Conservation (phyloP, 768 basidiomycete genomes). For the Suillus luteus region DNA sequence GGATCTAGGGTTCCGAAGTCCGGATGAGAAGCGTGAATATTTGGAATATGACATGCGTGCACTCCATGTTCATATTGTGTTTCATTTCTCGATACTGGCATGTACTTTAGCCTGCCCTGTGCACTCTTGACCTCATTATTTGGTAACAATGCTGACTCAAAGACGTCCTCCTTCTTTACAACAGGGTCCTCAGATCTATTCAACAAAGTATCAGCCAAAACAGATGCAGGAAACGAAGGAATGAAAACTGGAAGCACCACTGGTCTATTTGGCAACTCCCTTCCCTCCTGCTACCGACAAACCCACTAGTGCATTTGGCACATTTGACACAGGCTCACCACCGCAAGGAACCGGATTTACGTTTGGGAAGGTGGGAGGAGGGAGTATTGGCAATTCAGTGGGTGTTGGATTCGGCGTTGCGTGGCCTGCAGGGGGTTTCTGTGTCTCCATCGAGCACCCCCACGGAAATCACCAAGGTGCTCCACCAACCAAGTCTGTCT, state of each 20-base stretch:
- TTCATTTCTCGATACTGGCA: no score
- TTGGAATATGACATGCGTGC: no score
- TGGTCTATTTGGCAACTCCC: conserved; percentile 23
- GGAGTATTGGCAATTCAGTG: conserved; percentile 63
- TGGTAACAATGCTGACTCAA: conserved; percentile 24
- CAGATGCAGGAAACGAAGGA: conserved; percentile 18
- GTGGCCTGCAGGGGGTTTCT: conserved; percentile 22
- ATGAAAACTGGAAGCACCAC: conserved; percentile 4
- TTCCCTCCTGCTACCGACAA: conserved; percentile 25
- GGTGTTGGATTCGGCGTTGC: conserved; percentile 49
- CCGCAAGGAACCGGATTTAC: conserved; percentile 27
- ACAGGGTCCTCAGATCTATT: conserved; percentile 12
- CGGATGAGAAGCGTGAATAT: no score
- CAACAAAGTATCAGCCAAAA: conserved; percentile 10
- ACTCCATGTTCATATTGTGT: no score
- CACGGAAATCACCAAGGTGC: conserved; percentile 28
- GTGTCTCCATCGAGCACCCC: conserved; percentile 15
- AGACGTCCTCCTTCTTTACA: conserved; percentile 18
- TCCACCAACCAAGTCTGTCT: conserved; percentile 23
- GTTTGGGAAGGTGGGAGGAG: conserved; percentile 36
- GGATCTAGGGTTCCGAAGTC: no score
- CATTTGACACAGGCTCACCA: conserved; percentile 27
- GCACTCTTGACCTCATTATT: conserved; percentile 12
- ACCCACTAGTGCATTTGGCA: conserved; percentile 28
- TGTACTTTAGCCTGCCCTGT: no score